These are phyloP conservation scores for Corniculantispora saksenae DNA, from an alignment of 2,329 filamentous ascomycete genomes.

Conservation along the genomic window DNA sequence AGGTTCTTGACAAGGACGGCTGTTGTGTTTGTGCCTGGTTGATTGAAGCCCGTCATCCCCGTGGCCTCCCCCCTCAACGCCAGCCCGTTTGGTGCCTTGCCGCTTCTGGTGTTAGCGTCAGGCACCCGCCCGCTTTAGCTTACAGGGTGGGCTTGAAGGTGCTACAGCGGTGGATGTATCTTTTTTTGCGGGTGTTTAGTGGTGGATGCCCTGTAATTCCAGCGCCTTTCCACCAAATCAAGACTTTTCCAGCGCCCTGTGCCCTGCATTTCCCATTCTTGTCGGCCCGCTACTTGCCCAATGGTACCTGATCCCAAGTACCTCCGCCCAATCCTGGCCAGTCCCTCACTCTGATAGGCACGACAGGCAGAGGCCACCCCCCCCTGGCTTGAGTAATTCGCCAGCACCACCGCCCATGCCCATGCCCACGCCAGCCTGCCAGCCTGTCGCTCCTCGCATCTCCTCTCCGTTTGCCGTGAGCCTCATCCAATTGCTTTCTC, in stretches of 20 bases:
- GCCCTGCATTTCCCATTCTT: neutral
- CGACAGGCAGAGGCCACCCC: neutral
- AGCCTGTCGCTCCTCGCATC: neutral
- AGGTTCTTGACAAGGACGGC: too few species aligned
- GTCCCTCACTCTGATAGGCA: too few species aligned
- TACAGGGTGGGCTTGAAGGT: neutral
- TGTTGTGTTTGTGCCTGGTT: too few species aligned
- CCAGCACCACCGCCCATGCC: neutral
- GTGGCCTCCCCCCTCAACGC: neutral
- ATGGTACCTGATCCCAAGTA: slow-evolving; percentile 14
- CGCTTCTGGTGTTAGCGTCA: slow-evolving; percentile 8
- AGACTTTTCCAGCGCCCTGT: neutral
- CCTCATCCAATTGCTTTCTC: slow-evolving; percentile 4
- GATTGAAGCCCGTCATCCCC: too few species aligned
- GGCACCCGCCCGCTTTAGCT: slow-evolving; percentile 11
- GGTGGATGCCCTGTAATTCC: slow-evolving; percentile 11
- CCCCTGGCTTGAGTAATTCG: neutral
- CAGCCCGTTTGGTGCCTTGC: slow-evolving; percentile 7
- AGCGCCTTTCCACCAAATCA: neutral
- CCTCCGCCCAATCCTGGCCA: too few species aligned
- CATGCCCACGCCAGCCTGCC: neutral
- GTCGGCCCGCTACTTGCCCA: slow-evolving; percentile 10
- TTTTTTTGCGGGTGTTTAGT: neutral
- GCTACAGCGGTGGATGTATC: slow-evolving; percentile 1
- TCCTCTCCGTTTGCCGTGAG: slow-evolving; percentile 2